Conservation (phyloP, 139 green algal species). For the Nannochloris sp. region DNA sequence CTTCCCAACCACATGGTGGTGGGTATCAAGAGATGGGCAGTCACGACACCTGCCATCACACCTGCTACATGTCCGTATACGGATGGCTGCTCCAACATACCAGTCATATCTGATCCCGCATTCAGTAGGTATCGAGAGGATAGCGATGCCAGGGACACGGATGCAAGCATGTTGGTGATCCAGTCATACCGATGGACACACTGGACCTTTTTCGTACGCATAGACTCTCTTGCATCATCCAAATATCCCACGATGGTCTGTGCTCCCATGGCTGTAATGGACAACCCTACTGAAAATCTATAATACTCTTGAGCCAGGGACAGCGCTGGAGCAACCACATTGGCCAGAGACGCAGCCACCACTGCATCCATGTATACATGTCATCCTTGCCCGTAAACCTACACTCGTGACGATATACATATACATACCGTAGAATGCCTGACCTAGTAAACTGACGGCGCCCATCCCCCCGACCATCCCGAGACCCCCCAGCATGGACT, state of each 20-base stretch:
- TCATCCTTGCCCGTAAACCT: neutral
- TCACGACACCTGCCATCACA: no score
- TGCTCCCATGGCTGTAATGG: neutral
- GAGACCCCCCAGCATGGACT: neutral
- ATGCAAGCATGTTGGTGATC: neutral
- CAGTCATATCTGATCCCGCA: no score
- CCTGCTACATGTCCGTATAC: no score
- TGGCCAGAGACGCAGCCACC: neutral
- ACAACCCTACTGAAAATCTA: neutral
- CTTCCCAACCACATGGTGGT: no score
- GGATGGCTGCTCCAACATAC: no score
- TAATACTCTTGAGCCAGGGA: constrained; percentile 13
- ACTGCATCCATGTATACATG: neutral
- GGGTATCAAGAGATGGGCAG: no score
- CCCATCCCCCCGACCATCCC: no score
- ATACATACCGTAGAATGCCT: no score
- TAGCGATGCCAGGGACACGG: neutral
- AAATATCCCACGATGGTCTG: neutral
- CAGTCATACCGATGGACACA: neutral
- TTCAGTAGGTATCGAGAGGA: no score
- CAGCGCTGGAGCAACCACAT: constrained; percentile 3
- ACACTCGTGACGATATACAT: no score
- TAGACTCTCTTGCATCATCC: neutral
- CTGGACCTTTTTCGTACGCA: neutral
- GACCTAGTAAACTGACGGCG: no score